Conservation (phyloP, 257 asterid genomes). For the Scutellaria minor region DNA sequence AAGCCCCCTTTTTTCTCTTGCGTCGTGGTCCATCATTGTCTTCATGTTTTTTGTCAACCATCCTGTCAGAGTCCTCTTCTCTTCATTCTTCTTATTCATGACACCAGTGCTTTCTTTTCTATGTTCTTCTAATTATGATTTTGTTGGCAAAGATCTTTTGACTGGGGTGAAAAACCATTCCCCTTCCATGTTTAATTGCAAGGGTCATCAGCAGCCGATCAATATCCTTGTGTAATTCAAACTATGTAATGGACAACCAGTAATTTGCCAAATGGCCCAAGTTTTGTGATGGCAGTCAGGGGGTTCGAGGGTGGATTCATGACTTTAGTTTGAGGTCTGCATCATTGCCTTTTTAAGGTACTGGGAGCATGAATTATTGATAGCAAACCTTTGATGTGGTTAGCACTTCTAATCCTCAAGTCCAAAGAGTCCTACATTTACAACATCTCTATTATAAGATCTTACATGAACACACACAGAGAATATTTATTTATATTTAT, state of each 20-base stretch:
- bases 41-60: neutral
- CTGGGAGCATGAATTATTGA: neutral
- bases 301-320: neutral
- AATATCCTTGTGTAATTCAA: neutral
- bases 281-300: neutral
- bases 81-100: neutral
- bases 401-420: neutral
- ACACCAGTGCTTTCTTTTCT: neutral
- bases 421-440: neutral
- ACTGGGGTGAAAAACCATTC: neutral
- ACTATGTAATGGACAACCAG: neutral
- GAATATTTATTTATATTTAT: neutral
- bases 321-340: constrained; percentile 14
- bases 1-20: neutral
- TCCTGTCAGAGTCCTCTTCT: neutral
- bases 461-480: neutral
- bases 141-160: neutral
- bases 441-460: neutral
- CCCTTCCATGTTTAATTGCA: neutral
- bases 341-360: neutral
- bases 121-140: neutral
- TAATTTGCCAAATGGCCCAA: neutral
- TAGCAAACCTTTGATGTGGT: neutral
- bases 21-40: neutral
- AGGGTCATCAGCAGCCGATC: neutral